Conservation (phyloP, 805 yeast species). For the Lipomyces lipofer region DNA sequence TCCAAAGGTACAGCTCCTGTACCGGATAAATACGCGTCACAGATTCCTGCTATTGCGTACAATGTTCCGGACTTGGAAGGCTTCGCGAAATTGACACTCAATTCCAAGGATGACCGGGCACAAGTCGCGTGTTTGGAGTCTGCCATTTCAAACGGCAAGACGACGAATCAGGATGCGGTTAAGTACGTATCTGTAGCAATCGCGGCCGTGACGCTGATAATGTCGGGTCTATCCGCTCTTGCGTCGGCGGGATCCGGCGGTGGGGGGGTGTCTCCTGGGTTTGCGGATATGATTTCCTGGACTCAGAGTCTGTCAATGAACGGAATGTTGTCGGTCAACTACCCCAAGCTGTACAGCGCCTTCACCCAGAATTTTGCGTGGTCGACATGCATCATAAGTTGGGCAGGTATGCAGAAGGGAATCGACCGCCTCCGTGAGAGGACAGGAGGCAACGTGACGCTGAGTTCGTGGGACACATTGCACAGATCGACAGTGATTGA, state of each 20-base stretch:
- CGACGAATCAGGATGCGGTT: slow-evolving; percentile 34
- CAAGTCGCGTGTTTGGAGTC: slow-evolving; percentile 36
- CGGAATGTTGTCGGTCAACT: slow-evolving; percentile 39
- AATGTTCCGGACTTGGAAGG: slow-evolving; percentile 42
- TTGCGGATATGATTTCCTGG: slow-evolving; percentile 36
- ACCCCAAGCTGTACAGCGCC: slow-evolving; percentile 38
- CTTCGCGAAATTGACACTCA: slow-evolving; percentile 32
- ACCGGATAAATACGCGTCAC: slow-evolving; percentile 35
- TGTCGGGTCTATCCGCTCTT: slow-evolving; percentile 28
- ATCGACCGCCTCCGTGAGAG: slow-evolving; percentile 36
- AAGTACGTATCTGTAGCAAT: slow-evolving; percentile 36
- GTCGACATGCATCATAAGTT: slow-evolving; percentile 38
- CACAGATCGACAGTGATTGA: slow-evolving; percentile 25
- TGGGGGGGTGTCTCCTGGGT: slow-evolving; percentile 33
- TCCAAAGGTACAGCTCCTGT: slow-evolving; percentile 36
- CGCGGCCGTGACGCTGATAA: slow-evolving; percentile 37
- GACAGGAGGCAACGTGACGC: slow-evolving; percentile 39
- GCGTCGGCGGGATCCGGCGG: slow-evolving; percentile 22
- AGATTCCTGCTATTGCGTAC: slow-evolving; percentile 39
- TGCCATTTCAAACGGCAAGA: slow-evolving; percentile 39
- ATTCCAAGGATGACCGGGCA: slow-evolving; percentile 30
- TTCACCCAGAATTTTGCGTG: slow-evolving; percentile 41
- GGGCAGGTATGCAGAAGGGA: slow-evolving; percentile 37
- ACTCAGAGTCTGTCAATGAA: slow-evolving; percentile 39
- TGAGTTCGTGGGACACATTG: slow-evolving; percentile 23